Base-by-base conservation (phyloP, 345 rosid species). In the Lumnitzera racemosa region DNA sequence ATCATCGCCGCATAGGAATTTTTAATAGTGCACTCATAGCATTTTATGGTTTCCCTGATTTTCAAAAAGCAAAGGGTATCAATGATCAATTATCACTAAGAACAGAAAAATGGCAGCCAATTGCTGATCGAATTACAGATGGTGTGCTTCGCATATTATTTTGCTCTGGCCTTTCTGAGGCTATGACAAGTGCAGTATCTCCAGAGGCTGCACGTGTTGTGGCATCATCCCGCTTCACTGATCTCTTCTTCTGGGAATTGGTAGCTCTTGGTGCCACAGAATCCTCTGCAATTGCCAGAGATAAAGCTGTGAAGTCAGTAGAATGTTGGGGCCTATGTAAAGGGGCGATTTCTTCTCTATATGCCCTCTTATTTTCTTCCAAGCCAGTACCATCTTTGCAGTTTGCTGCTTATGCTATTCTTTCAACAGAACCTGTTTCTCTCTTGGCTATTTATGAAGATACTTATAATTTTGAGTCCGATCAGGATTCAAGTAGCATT, bases 241-340 rank as follows among this genome's bases (percentile, higher is more conserved):
- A 76, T 76, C 62, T 67, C 54, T 80, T 67, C 51, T 85, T 89
- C 78, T 89, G 98, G 98, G 84, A 89, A 65, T 69, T 77, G 70
- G 90, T 92, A 62, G 96, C 95, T 55, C 68, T 73, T 55, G 78
- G 78, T 61, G 86, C 79, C 62, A 68, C 84, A 4, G 74, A 74
- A 56, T 83, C 98, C 64, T 77, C 96, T 51, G 64, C 73, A 36
- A 73, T 72, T 61, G 78, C 79, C 46, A 87, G 88, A 73, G 96
- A 83, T 55, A 80, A 84, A 82, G 97, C 98, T 31, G 84, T 85
- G 61, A 89, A 74, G 75, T 89, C 96, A 27, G 77, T 87, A 67
- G 94, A 89, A 66, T 85, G 85, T 66, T 87, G 98, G 98, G 96
- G 96, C 13, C 79, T 92, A 57, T 77, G 86, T 73, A 84, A 75